Conservation (phyloP, 2,329 filamentous ascomycete genomes). For the Epichloe baconii region DNA sequence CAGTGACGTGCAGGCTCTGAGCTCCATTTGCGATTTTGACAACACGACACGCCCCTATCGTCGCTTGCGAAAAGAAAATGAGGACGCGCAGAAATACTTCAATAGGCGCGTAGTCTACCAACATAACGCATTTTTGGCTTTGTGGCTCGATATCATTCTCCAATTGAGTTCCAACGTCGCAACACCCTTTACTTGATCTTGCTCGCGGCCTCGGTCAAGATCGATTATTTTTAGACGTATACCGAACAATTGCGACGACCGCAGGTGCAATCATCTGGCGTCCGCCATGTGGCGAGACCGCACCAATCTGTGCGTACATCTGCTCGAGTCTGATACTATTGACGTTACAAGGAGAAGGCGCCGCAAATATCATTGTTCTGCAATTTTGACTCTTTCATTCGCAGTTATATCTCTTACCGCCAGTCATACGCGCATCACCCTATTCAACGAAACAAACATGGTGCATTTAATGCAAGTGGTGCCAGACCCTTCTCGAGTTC, state of each 20-base stretch:
- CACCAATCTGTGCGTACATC: slow-evolving; percentile 72
- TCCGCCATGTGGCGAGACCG: slow-evolving; percentile 96
- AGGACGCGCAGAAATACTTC: too few relatives aligned
- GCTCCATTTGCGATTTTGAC: too few relatives aligned
- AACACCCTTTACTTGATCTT: not conserved
- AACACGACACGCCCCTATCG: too few relatives aligned
- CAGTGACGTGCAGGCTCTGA: too few relatives aligned
- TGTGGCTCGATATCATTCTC: too few relatives aligned
- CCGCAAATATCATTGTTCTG: not conserved
- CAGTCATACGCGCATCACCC: slow-evolving; percentile 97
- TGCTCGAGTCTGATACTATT: slow-evolving; percentile 1
- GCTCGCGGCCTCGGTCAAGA: not conserved
- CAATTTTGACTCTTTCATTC: slow-evolving; percentile 3
- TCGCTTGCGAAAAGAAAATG: too few relatives aligned
- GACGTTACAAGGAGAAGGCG: not conserved
- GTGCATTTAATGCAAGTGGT: slow-evolving; percentile 31
- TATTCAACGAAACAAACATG: slow-evolving; percentile 63
- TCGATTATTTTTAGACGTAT: not conserved
- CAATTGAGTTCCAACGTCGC: not conserved
- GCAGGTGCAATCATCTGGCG: slow-evolving; percentile 20
- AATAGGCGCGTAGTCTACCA: too few relatives aligned
- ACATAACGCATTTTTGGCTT: too few relatives aligned
- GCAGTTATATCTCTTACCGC: slow-evolving; percentile 94
- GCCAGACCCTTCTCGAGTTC: slow-evolving; percentile 45
- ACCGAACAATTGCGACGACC: slow-evolving; percentile 12